A percentile compares a stretch with the other conserved stretches of the same genome.
These are phyloP conservation scores for Aspergillus sp. DNA, from an alignment of 2,329 filamentous ascomycete species.

Conservation along the genomic window DNA sequence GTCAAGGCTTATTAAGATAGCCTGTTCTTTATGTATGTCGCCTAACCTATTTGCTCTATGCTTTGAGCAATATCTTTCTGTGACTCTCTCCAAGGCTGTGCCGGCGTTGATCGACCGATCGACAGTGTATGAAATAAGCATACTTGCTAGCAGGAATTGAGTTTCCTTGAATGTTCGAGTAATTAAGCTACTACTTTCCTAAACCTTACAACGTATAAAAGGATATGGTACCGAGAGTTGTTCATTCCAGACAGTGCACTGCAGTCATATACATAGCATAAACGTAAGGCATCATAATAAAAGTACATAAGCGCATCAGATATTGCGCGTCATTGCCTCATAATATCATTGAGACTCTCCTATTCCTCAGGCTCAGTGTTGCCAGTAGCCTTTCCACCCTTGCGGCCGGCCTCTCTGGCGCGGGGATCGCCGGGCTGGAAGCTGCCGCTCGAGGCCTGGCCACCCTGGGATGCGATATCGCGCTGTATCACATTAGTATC, in stretches of 20 bases:
- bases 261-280: not conserved
- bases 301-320: not conserved
- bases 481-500: constrained; percentile 37
- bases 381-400: constrained; percentile 50
- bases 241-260: not conserved
- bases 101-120: no score
- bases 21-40: not conserved
- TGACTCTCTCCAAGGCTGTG: no score
- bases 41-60: no score
- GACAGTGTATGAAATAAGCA: no score
- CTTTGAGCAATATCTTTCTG: no score
- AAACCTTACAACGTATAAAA: not conserved
- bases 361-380: constrained; percentile 11
- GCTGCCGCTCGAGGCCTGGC: constrained; percentile 57
- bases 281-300: not conserved
- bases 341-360: not conserved
- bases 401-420: constrained; percentile 59
- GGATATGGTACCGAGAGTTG: not conserved
- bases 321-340: not conserved
- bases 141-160: no score
- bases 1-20: not conserved
- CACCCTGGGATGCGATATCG: constrained; percentile 61
- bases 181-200: not conserved
- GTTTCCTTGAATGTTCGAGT: no score
- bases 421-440: constrained; percentile 60